Base-by-base conservation (phyloP, 768 basidiomycete genomes). In the Kwoniella sp. region DNA sequence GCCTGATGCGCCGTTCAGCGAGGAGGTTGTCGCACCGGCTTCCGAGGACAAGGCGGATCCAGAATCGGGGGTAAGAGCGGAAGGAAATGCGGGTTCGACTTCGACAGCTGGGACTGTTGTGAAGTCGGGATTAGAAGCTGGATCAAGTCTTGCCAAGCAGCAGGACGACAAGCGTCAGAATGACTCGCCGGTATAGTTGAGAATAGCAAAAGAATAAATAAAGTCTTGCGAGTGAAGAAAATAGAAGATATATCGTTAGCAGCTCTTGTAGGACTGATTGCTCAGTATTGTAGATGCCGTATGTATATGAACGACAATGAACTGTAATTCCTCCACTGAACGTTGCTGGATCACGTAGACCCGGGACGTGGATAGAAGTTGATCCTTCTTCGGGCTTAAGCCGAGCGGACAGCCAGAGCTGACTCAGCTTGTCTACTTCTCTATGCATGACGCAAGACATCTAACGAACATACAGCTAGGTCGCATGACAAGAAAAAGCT, bases 151-250 rank as follows among this genome's bases (percentile, higher is more conserved):
- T 3, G 40, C 40, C 4, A 44, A 44, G 17, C 40, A 44, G 17
- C 40, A 44, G 40, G 40, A 44, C 7, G 40, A 44, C 8, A 44
- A 44, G 40, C 3, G 10, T 19, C 40, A 15, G 40, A 44, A 49
- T 49, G 22, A 49, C 10, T 49, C 48, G 48, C 48, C 48, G 22
- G 48, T 26, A 49, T 49, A 49, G 48, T 6, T 49, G 40, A 10
- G 10, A 19, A 33, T 13, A n/a, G n/a, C n/a, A 33, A 33, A 33
- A 5, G 33, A 13, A 15, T 9, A 6, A 44, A 44, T 44, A 44
- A 19, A 5, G 33, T n/a, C n/a, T n/a, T n/a, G n/a, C n/a, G n/a
- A n/a, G n/a, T n/a, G n/a, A n/a, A n/a, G n/a, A n/a, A n/a, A n/a
- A n/a, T n/a, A n/a, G n/a, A n/a, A n/a, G n/a, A n/a, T n/a, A n/a